Evolutionary conservation across 1,284 basidiomycete species (phyloP).

Genomic region (Flammula alnicola): DNA sequence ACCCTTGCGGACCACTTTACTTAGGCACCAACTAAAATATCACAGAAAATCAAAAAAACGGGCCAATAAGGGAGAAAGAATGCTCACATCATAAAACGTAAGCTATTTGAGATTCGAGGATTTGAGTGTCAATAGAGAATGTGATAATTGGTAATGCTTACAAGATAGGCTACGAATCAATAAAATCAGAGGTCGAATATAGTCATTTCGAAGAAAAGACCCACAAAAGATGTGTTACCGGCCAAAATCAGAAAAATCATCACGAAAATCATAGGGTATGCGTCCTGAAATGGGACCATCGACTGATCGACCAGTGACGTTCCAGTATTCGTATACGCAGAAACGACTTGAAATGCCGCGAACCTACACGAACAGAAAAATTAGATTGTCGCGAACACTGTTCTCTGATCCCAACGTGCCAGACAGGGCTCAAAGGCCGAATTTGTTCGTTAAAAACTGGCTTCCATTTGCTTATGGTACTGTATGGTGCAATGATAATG

Average conservation of each 20-base stretch:
- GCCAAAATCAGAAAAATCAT: constrained; percentile 78
- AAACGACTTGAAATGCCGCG: constrained; percentile 84
- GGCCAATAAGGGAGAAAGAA: neutral
- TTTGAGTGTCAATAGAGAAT: neutral
- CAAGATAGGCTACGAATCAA: constrained; percentile 68
- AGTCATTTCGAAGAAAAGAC: constrained; percentile 36
- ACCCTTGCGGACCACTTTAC: constrained; percentile 60
- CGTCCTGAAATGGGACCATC: constrained; percentile 87
- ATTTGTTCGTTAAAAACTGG: constrained; percentile 62
- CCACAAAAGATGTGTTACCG: constrained; percentile 91
- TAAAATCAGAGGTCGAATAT: neutral
- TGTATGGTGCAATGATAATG: constrained; percentile 81
- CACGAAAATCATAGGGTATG: constrained; percentile 79
- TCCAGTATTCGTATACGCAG: constrained; percentile 91
- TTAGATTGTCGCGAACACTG: neutral
- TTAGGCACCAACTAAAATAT: constrained; percentile 69
- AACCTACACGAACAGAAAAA: constrained; percentile 61
- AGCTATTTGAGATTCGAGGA: constrained; percentile 36
- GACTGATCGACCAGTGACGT: constrained; percentile 88
- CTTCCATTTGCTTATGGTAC: constrained; percentile 57
- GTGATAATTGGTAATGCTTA: constrained; percentile 46
- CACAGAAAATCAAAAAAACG: neutral
- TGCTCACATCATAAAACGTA: constrained; percentile 69
- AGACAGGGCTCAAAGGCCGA: constrained; percentile 58
- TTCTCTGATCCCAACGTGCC: constrained; percentile 42